phyloP scores from a whole-genome alignment of 2,329 filamentous ascomycete species.

The Colletotrichum lupini region DNA sequence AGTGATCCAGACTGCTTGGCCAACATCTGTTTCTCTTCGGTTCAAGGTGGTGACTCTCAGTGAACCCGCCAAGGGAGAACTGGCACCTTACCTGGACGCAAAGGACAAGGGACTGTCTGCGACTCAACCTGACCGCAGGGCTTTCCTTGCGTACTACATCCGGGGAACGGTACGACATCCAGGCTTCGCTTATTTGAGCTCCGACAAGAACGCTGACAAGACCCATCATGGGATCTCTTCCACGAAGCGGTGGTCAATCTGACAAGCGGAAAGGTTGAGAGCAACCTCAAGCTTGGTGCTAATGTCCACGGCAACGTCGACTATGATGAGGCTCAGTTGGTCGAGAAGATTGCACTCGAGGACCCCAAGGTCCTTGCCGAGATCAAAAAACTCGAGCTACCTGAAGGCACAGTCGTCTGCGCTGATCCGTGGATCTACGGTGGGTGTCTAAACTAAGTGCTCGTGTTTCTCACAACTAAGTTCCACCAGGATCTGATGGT shows the following conservation, averaged over 20 bases:
- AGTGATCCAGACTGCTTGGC: slow-evolving; percentile 65
- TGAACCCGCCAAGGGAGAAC: slow-evolving; percentile 65
- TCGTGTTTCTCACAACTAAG: not conserved
- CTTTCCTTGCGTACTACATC: slow-evolving; percentile 69
- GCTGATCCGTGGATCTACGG: slow-evolving; percentile 53
- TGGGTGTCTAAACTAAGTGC: not conserved
- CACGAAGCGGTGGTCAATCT: slow-evolving; percentile 70
- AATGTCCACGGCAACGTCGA: slow-evolving; percentile 70
- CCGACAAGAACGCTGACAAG: slow-evolving; percentile 6
- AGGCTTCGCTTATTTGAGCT: not conserved
- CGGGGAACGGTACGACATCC: slow-evolving; percentile 63
- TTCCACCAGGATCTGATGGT: slow-evolving; percentile 16
- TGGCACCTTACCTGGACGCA: slow-evolving; percentile 61
- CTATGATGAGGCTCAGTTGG: slow-evolving; percentile 67
- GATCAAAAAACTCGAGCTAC: slow-evolving; percentile 70
- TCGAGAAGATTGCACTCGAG: slow-evolving; percentile 66
- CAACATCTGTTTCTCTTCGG: slow-evolving; percentile 63
- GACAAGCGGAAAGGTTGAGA: slow-evolving; percentile 59
- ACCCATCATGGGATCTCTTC: slow-evolving; percentile 62
- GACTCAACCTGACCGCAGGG: slow-evolving; percentile 56
- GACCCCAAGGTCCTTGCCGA: slow-evolving; percentile 69
- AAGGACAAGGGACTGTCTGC: slow-evolving; percentile 51
- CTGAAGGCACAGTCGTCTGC: slow-evolving; percentile 67
- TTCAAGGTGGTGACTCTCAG: slow-evolving; percentile 73
- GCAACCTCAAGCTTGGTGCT: slow-evolving; percentile 67